Conservation (phyloP, 495 filamentous ascomycete species). For the Aspergillus indologenus region DNA sequence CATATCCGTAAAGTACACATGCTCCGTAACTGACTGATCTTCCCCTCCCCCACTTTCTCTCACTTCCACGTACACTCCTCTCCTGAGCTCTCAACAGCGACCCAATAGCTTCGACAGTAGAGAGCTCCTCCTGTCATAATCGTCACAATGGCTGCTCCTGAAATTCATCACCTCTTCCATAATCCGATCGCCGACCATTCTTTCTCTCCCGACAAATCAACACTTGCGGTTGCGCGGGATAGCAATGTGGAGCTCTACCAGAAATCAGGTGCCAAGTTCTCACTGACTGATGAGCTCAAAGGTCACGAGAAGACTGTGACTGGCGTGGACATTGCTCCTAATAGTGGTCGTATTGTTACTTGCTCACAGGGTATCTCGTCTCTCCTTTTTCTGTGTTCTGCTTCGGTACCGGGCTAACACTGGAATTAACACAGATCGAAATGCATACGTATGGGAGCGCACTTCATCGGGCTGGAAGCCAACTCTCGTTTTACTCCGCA, state of each 20-base stretch:
- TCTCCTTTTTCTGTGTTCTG: slow-evolving; percentile 1
- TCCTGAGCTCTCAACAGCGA: background rate
- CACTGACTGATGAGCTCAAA: slow-evolving; percentile 84
- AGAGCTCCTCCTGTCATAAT: slow-evolving; percentile 97
- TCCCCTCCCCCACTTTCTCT: background rate
- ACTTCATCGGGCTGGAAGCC: slow-evolving; percentile 91
- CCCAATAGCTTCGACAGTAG: slow-evolving; percentile 67
- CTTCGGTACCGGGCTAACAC: slow-evolving; percentile 4
- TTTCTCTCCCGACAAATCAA: slow-evolving; percentile 87
- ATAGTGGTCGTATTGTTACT: slow-evolving; percentile 87
- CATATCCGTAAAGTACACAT: background rate
- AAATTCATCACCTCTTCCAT: slow-evolving; percentile 96
- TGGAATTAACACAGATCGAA: slow-evolving; percentile 66
- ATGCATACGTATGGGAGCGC: slow-evolving; percentile 96
- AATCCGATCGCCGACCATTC: slow-evolving; percentile 95
- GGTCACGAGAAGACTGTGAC: slow-evolving; percentile 97
- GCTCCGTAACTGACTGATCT: background rate
- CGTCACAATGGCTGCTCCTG: slow-evolving; percentile 70
- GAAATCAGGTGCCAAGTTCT: slow-evolving; percentile 69
- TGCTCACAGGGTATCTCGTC: slow-evolving; percentile 79
- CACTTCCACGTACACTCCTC: background rate
- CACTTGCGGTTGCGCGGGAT: slow-evolving; percentile 87
- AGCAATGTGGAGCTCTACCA: slow-evolving; percentile 88
- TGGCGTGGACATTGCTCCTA: slow-evolving; percentile 90
- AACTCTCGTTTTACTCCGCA: slow-evolving; percentile 91